Base-by-base conservation (phyloP, 1,139 yeast genomes). In the Suhomyces choctaworum region DNA sequence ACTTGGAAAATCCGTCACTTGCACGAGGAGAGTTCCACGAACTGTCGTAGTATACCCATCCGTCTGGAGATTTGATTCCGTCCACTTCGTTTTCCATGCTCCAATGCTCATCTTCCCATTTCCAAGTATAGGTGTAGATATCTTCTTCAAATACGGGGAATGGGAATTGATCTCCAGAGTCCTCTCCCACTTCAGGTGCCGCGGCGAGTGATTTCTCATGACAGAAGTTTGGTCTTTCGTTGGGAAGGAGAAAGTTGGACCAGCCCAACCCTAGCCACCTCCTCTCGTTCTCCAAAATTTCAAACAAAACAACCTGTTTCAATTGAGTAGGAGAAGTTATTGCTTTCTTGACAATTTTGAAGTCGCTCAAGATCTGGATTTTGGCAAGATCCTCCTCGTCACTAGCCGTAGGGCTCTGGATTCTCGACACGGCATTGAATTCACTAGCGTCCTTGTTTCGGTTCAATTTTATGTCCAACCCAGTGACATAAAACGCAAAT, bases 181-280 rank as follows among this genome's bases (percentile, higher is more conserved):
- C 36, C 9, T 48, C 50, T 14, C 45, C 37, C 8, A 62, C 50
- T 4, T 58, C 53, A 3, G 75, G 65, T 0, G 71, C 60, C 2
- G 60, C 50, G 16, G 57, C 55, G 34, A 63, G 58, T n/a, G 76
- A 60, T 7, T 64, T 57, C 20, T 60, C 68, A 41, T 64, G 70
- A 27, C 81, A 75, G 46, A 60, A 78, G 22, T 66, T 62, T 1
- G 74, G 48, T 24, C 82, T 50, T 44, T 79, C 85, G 37, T 64
- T 62, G 1, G 83, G 82, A 11, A 78, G 50, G 26, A 77, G 50
- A 23, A 63, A 59, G 32, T 68, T 65, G 25, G 73, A 60, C 84
- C 84, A 79, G 4, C 84, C 85, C 14, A 78, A 41, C 0, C 80
- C 83, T 4, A 78, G 33, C 83, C 84, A 78, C 35, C 83, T 60